A percentile compares a stretch with the other conserved stretches of the same genome.
These are phyloP conservation scores for Rutstroemia sp. DNA, from an alignment of 2,329 filamentous ascomycete species.

Conservation along the genomic window DNA sequence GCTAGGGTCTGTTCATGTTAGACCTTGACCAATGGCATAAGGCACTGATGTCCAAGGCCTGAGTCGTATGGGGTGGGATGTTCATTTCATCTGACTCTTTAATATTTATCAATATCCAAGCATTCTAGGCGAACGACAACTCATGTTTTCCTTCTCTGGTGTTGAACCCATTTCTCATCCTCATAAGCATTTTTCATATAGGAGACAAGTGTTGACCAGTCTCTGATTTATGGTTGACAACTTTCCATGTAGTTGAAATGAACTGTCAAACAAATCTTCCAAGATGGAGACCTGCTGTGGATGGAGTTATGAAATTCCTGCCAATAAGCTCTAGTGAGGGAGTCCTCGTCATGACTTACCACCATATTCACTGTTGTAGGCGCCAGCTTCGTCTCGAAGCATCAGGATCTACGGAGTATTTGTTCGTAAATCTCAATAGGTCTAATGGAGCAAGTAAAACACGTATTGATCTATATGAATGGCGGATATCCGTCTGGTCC, in stretches of 20 bases:
- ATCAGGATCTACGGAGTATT: background rate
- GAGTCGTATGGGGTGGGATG: too few relatives aligned
- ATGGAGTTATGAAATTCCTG: background rate
- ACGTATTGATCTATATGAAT: background rate
- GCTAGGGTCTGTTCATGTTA: too few relatives aligned
- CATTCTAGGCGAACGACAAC: too few relatives aligned
- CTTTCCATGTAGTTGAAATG: background rate
- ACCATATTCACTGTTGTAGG: too few relatives aligned
- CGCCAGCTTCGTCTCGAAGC: background rate
- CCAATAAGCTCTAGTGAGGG: too few relatives aligned
- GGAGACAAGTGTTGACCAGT: background rate
- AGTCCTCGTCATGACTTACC: too few relatives aligned
- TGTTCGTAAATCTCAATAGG: background rate
- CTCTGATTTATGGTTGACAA: background rate
- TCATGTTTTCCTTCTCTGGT: background rate
- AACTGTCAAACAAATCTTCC: background rate
- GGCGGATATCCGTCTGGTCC: background rate
- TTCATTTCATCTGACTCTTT: too few relatives aligned
- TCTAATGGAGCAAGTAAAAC: background rate
- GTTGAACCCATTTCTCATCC: background rate
- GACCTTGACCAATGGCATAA: too few relatives aligned
- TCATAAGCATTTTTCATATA: background rate
- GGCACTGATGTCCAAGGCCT: too few relatives aligned
- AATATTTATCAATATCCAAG: too few relatives aligned
- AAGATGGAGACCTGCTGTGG: background rate